Base-by-base conservation (phyloP, 208 protist genomes). In the Trypanosoma brucei region DNA sequence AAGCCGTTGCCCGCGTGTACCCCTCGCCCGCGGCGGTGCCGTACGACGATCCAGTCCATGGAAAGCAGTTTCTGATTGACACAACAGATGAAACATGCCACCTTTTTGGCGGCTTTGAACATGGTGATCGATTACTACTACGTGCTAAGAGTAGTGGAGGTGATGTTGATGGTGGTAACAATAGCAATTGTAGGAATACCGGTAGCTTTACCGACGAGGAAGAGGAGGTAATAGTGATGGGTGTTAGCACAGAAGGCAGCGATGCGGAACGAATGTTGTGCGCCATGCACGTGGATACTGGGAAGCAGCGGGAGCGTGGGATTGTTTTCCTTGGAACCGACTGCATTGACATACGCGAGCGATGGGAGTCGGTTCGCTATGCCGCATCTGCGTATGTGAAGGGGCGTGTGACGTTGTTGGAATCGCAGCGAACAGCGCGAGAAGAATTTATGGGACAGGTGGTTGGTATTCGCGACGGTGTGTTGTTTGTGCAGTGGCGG, bases 401-500 rank as follows among this genome's bases (percentile, higher is more conserved):
- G 61, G 73, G 61, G 0, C 50, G 53, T 14, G 68, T 88, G 5
- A 37, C 69, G 8, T 44, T 76, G 4, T 72, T 87, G 31, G 75
- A 87, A 1, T 56, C 63, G 30, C 71, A 81, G 59, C 79, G 80
- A 14, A 91, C 74, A 14, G 59, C 75, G 39, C 54, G 60, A 6
- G 86, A 95, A 66, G 84, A 93, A 46, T 78, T 81, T 63, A 56
- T 91, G 0, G 90, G 83, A 2, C 82, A 91, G 75, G 76, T 93
- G 31, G 82, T 95, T 42, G 90, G 90, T 38, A 80, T 92, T 38
- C 90, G 90, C 31, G 56, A 79, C 22, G 83, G 81, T 6, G 59
- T 77, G 55, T 63, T 95, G 33, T 95, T 88, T 75, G 75, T 89
- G 35, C 88, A 94, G 75, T 94, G 83, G 83, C 76, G 82, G 36